Percentiles rank a stretch among this genome's conserved stretches.
phyloP scores from a whole-genome alignment of 768 basidiomycete species.

The Dentipellis fragilis region DNA sequence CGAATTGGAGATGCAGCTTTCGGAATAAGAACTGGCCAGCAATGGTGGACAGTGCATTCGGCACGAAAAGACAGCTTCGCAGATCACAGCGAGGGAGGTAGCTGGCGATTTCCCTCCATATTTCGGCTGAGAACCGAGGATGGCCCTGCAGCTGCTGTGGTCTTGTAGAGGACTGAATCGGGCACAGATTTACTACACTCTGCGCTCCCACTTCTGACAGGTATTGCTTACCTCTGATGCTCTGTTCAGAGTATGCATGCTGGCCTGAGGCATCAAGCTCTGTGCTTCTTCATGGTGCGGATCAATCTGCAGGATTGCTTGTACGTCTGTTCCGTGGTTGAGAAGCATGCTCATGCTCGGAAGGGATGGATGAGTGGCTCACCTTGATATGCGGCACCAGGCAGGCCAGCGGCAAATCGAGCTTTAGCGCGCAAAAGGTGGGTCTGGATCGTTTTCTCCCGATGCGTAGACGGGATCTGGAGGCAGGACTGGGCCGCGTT shows the following conservation, averaged over 20 bases:
- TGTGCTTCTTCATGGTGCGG: slow-evolving; percentile 65
- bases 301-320: slow-evolving; percentile 49
- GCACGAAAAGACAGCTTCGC: slow-evolving; percentile 51
- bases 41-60: slow-evolving; percentile 56
- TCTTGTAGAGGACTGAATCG: slow-evolving; percentile 12
- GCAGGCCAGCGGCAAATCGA: slow-evolving; percentile 49
- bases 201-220: slow-evolving; percentile 36
- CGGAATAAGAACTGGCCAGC: slow-evolving; percentile 60
- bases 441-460: slow-evolving; percentile 45
- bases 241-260: not conserved
- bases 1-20: slow-evolving; percentile 55
- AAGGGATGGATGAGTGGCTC: slow-evolving; percentile 10
- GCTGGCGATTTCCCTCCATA: slow-evolving; percentile 61
- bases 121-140: slow-evolving; percentile 53
- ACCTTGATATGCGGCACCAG: slow-evolving; percentile 61
- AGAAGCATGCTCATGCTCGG: slow-evolving; percentile 2
- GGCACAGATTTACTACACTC: not conserved
- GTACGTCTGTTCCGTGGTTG: slow-evolving; percentile 36
- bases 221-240: slow-evolving; percentile 21
- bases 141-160: slow-evolving; percentile 30
- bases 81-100: slow-evolving; percentile 57
- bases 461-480: slow-evolving; percentile 30
- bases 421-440: slow-evolving; percentile 59
- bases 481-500: slow-evolving; percentile 47
- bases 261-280: slow-evolving; percentile 38